A percentile compares a stretch with the other conserved stretches of the same genome.
phyloP scores from a whole-genome alignment of 2,329 filamentous ascomycete species.

The Colletotrichum sp. region DNA sequence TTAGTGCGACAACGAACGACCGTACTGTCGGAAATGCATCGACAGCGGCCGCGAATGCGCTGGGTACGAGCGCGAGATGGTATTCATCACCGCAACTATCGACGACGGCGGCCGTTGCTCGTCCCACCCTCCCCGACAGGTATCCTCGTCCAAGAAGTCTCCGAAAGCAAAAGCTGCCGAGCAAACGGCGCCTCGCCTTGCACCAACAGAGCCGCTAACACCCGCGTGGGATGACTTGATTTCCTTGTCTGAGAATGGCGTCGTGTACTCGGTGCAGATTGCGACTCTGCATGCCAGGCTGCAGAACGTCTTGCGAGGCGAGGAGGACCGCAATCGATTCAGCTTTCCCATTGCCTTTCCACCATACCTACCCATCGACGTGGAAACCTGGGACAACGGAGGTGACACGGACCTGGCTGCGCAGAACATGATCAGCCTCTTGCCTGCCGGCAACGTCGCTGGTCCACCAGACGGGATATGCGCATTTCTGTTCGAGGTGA shows the following conservation, averaged over 20 bases:
- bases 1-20: slow-evolving; percentile 67
- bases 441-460: slow-evolving; percentile 31
- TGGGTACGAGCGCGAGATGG: slow-evolving; percentile 66
- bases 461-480: slow-evolving; percentile 46
- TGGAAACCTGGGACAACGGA: slow-evolving; percentile 36
- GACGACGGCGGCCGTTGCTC: slow-evolving; percentile 60
- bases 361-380: slow-evolving; percentile 41
- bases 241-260: slow-evolving; percentile 40
- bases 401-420: slow-evolving; percentile 46
- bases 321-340: slow-evolving; percentile 23
- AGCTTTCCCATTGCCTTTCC: slow-evolving; percentile 43
- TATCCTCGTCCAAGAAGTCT: slow-evolving; percentile 40
- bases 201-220: slow-evolving; percentile 43
- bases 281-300: slow-evolving; percentile 51
- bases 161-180: slow-evolving; percentile 29
- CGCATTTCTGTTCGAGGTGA: slow-evolving; percentile 59
- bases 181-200: slow-evolving; percentile 31
- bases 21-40: slow-evolving; percentile 64
- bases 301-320: slow-evolving; percentile 33
- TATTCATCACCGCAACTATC: slow-evolving; percentile 68
- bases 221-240: slow-evolving; percentile 57
- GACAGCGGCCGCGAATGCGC: slow-evolving; percentile 62
- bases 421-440: slow-evolving; percentile 49
- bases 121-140: slow-evolving; percentile 57
- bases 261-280: slow-evolving; percentile 44